Base-by-base conservation (phyloP, 805 yeast genomes). In the Kuraishia floccosa region DNA sequence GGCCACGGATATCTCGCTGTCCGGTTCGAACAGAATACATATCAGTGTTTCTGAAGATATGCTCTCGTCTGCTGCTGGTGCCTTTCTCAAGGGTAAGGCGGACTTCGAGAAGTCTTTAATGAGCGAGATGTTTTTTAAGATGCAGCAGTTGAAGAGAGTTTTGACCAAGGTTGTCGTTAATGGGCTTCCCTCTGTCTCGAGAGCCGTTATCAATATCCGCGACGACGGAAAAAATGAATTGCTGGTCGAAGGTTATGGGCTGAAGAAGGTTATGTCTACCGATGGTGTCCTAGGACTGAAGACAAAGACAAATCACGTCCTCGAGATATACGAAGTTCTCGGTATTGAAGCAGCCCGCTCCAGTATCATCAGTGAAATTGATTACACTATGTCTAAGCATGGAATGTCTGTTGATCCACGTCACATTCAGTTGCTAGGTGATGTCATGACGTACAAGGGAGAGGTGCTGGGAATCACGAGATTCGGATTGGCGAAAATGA, bases 371-470 rank as follows among this genome's bases (percentile, higher is more conserved):
- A 76, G 76, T 39, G 99, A 91, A 62, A 91, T 91, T 55, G 94
- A 83, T 50, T 86, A 86, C 51, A 91, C 98, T 33, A 91, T 91
- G 99, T 77, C 94, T 51, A 85, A 86, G 58, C 98, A 91, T 65
- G 99, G 99, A 58, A 91, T 91, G 98, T 84, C 94, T 54, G 96
- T 91, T 30, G 99, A 91, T 66, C 98, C 97, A 38, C 94, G 99
- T 66, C 99, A 91, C 56, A 87, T 93, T 53, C 97, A 91, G 61
- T 64, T 91, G 28, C 63, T 91, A 40, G 98, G 98, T 41, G 99
- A 91, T 56, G 97, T 91, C 30, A 91, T 91, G 99, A 85, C 97
- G 0, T 91, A 84, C 56, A 91, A 91, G 60, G 99, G 99, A 37
- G 98, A 91, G 53, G 94, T 91, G 9, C 68, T 93, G 43, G 98